phyloP scores from a whole-genome alignment of 1,284 basidiomycete genomes.

The Pascua guehoae region DNA sequence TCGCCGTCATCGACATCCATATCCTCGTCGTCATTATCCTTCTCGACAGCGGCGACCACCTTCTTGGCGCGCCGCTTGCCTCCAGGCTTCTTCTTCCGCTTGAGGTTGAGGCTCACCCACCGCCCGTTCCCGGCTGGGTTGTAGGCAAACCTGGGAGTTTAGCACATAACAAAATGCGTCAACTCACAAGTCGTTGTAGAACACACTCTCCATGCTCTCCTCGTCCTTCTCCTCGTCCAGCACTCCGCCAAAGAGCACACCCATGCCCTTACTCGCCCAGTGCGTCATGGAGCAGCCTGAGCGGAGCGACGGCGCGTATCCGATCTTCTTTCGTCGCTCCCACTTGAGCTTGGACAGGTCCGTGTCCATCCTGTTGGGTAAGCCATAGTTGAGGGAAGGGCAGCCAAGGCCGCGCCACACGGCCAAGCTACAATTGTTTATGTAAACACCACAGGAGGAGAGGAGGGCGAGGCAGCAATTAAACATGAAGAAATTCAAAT shows the following conservation, averaged over 20 bases:
- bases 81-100: conserved; percentile 55
- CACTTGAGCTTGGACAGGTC: conserved; percentile 67
- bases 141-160: conserved; percentile 65
- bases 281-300: conserved; percentile 51
- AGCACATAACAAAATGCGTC: neutral
- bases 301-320: conserved; percentile 67
- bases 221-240: conserved; percentile 84
- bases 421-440: neutral
- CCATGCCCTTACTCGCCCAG: conserved; percentile 58
- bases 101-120: conserved; percentile 73
- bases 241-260: conserved; percentile 86
- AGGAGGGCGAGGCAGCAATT: too few species aligned
- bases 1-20: conserved; percentile 9
- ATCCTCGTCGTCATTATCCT: conserved; percentile 35
- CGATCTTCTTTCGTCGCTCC: conserved; percentile 76
- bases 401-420: too few species aligned
- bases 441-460: too few species aligned
- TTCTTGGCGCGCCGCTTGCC: conserved; percentile 36
- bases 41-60: conserved; percentile 31
- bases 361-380: conserved; percentile 46
- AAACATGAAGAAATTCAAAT: too few species aligned
- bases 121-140: conserved; percentile 71
- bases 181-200: conserved; percentile 76
- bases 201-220: conserved; percentile 77
- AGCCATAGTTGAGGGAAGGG: neutral